Evolutionary conservation across 225 moss, liverwort and hornwort genomes (phyloP), one percentile per base, ranked within the genome.

Genomic region (Rhytidiadelphus loreus): DNA sequence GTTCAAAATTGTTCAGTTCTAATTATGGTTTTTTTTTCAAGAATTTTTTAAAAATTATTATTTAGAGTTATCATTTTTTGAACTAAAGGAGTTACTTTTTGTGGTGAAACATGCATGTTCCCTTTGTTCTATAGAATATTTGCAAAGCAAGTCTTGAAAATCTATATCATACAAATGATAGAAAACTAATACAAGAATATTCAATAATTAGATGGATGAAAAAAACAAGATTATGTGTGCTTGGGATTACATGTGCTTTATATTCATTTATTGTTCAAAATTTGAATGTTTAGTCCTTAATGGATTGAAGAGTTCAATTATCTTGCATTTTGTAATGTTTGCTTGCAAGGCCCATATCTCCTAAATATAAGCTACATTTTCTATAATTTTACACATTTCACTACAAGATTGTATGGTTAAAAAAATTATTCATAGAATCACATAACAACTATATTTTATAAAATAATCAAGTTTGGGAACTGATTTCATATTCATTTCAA

Each of bases 251-350:
- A 0, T 33, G 17, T 11, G 3, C 9, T 43, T 28, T 28, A 44
- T 29, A 5, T 22, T 56, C 10, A 55, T n/a, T 1, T 16, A 1
- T 56, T 25, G 25, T 10, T n/a, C 25, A 56, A 56, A 77, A 7
- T 56, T 56, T 77, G 37, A 25, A 56, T 56, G 25, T 55, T 16
- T 1, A 24, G 2, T 14, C 13, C 2, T 19, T 19, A 29, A 30
- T 25, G 13, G 35, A 2, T 53, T 7, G 14, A 53, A 1, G 37
- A 24, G 14, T 6, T 37, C 16, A 55, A n/a, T n/a, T 25, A 56
- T 37, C 1, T 4, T 9, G 9, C 10, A 37, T 10, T 56, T 77
- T 0, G 1, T 55, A 25, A 6, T 0, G 0, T 6, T 77, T n/a
- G 7, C 3, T 77, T 56, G 4, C 7, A 16, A 77, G 37, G 4